These are phyloP conservation scores for Diaporthe citri DNA, from an alignment of 2,329 filamentous ascomycete genomes.

Conservation along the genomic window DNA sequence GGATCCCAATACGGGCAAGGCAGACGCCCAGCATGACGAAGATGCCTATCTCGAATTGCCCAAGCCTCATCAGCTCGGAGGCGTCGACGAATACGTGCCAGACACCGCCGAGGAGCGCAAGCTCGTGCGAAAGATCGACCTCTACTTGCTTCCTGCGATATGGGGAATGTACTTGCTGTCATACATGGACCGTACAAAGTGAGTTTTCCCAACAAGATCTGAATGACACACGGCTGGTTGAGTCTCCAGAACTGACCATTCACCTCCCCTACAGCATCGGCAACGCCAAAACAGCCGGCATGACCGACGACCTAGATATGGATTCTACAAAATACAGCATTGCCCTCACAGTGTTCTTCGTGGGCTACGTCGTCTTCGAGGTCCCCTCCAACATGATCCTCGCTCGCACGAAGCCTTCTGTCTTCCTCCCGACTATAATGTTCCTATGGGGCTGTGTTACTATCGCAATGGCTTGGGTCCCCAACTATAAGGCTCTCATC, in stretches of 20 bases:
- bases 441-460: conserved; percentile 56
- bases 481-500: conserved; percentile 50
- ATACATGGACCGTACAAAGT: conserved; percentile 60
- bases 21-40: conserved; percentile 22
- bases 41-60: conserved; percentile 16
- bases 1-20: conserved; percentile 30
- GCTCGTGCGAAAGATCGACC: conserved; percentile 53
- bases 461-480: conserved; percentile 54
- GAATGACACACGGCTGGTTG: background rate
- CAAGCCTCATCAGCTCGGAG: conserved; percentile 2
- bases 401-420: conserved; percentile 55
- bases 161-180: conserved; percentile 57
- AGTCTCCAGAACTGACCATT: background rate
- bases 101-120: conserved; percentile 35
- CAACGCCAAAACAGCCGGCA: conserved; percentile 59
- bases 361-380: conserved; percentile 60
- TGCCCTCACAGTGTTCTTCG: conserved; percentile 53
- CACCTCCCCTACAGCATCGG: conserved; percentile 16
- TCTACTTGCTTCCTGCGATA: conserved; percentile 55
- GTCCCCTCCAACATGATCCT: conserved; percentile 61
- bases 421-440: conserved; percentile 54
- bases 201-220: conserved; percentile 40
- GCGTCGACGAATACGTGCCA: conserved; percentile 26
- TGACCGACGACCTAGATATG: conserved; percentile 56
- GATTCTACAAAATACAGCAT: conserved; percentile 57